Percentiles rank a stretch among this genome's conserved stretches.
These are phyloP conservation scores for Osmanthus fragrans DNA, from an alignment of 257 asterid species.

Conservation along the genomic window DNA sequence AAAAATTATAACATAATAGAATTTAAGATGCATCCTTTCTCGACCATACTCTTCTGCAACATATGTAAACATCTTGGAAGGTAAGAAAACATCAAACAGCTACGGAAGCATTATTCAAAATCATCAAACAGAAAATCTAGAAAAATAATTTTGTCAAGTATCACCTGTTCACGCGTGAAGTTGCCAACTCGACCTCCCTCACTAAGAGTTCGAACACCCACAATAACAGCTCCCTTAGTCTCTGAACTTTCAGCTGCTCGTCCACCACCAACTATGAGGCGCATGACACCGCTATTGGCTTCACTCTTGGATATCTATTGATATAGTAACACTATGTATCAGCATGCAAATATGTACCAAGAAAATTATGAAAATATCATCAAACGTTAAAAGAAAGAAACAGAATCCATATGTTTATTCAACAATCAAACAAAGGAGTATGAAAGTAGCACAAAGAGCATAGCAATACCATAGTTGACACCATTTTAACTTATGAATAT, in stretches of 20 bases:
- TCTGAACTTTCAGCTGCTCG: constrained; percentile 89
- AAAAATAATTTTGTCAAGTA: constrained; percentile 9
- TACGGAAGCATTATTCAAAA: constrained; percentile 8
- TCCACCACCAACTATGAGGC: constrained; percentile 99
- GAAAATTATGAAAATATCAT: constrained; percentile 12
- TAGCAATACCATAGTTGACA: constrained; percentile 18
- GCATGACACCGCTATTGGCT: constrained; percentile 98
- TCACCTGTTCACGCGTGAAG: constrained; percentile 97
- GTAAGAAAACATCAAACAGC: constrained; percentile 5
- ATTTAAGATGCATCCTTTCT: background rate
- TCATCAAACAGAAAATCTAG: constrained; percentile 9
- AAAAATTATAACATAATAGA: background rate
- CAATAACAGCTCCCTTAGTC: constrained; percentile 87
- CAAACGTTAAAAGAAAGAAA: background rate
- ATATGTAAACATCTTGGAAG: constrained; percentile 10
- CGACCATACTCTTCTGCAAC: background rate
- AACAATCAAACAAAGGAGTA: constrained; percentile 22
- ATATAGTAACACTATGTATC: constrained; percentile 21
- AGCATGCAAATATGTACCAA: constrained; percentile 15
- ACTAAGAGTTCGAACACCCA: constrained; percentile 96
- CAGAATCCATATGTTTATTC: background rate
- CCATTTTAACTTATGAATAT: background rate
- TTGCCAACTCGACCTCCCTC: constrained; percentile 99
- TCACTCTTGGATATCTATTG: constrained; percentile 76
- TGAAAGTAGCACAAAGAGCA: constrained; percentile 15